Evolutionary conservation across 75 land plant genomes (phyloP), one percentile per base, ranked within the genome.

Genomic region (Cunninghamia lanceolata): DNA sequence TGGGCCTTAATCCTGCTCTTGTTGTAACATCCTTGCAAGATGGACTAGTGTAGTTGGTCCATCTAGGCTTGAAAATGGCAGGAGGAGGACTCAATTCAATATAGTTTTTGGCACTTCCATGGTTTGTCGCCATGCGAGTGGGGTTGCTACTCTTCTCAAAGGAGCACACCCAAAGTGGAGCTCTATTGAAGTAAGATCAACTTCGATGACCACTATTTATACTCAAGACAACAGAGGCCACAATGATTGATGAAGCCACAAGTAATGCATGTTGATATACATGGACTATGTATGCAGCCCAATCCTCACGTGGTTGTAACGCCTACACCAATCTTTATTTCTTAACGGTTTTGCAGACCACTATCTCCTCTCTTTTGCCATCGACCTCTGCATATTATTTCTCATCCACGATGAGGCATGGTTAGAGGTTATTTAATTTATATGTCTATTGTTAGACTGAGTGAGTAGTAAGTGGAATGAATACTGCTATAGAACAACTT

Each of bases 81-180:
- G 3, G 4, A 85, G 95, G 38, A 86, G 73, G 86, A 91, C 90
- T 14, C 93, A 93, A 86, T 97, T 97, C 91, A 95, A 92, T 86
- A 94, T 97, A 74, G 77, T 92, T 15, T 95, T 97, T 2, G 99
- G 99, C 0, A 97, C 99, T 3, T 95, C 97, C 10, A 97, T 97
- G 99, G 90, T 97, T 14, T 92, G 94, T 77, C 99, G 97, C 19
- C 99, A 96, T 84, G 95, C 93, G 1, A 88, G 91, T 77, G 99
- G 99, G 9, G 93, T 95, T 7, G 95, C 94, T 17, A 96, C 97
- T 1, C 90, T 97, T 89, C 90, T 97, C 5, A 93, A 92, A 83
- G 92, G 93, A 1, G 94, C 94, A 16, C 95, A 95, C 79, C 99
- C 96, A 16, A 77, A 85, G 36, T 97, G 99, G 99, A 91, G 91